Evolutionary conservation across 1,139 yeast genomes (phyloP).

Genomic region (Hyphopichia burtonii): DNA sequence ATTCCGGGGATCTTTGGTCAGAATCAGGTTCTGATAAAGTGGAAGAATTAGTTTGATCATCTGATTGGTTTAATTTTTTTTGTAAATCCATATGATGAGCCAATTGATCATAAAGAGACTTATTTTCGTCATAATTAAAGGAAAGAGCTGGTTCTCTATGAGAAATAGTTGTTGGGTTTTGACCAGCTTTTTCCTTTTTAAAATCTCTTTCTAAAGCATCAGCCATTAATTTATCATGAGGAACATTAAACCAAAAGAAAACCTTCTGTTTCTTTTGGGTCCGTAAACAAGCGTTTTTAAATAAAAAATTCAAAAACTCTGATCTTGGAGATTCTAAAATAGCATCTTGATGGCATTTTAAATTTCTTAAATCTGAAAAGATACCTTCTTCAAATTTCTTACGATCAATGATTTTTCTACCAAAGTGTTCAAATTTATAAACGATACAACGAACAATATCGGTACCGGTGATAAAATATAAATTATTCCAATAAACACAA

Average conservation of each 20-base stretch:
- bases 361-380: conserved; percentile 82
- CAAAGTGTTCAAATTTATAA: conserved; percentile 87
- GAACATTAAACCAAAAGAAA: conserved; percentile 94
- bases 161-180: conserved; percentile 61
- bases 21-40: conserved; percentile 1
- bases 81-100: conserved; percentile 43
- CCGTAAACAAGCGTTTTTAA: conserved; percentile 82
- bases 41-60: conserved; percentile 3
- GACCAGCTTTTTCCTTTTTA: conserved; percentile 66
- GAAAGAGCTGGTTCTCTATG: conserved; percentile 62
- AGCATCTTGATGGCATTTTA: conserved; percentile 88
- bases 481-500: conserved; percentile 90
- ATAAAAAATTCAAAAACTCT: conserved; percentile 77
- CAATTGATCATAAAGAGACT: conserved; percentile 49
- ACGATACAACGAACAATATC: conserved; percentile 92
- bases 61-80: conserved; percentile 12
- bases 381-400: conserved; percentile 97
- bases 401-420: conserved; percentile 77
- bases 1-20: conserved; percentile 3
- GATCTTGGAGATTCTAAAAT: conserved; percentile 86
- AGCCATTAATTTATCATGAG: conserved; percentile 88
- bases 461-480: conserved; percentile 91
- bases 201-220: conserved; percentile 94
- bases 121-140: conserved; percentile 53
- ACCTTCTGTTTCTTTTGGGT: conserved; percentile 98